Evolutionary conservation across 345 rosid species (phyloP).

Genomic region (Draba incana): DNA sequence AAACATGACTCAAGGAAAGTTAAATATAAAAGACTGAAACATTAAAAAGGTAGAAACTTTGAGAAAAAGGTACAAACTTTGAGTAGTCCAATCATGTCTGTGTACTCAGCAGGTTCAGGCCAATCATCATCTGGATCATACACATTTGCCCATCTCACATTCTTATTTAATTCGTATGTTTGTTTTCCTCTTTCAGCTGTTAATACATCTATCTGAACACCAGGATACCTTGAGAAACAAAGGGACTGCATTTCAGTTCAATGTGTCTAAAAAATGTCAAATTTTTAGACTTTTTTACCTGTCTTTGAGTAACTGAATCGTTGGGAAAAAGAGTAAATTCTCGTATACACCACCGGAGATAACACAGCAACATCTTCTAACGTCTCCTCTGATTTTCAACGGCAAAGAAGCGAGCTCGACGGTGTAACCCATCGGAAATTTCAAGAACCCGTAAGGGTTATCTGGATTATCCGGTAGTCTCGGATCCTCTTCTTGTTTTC

Average conservation of each 20-base stretch:
- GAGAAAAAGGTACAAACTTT: slow-evolving; percentile 53
- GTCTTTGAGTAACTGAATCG: slow-evolving; percentile 83
- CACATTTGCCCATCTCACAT: slow-evolving; percentile 89
- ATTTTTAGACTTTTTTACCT: slow-evolving; percentile 47
- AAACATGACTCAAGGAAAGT: not conserved
- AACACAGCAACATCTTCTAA: slow-evolving; percentile 83
- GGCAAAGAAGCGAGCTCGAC: slow-evolving; percentile 82
- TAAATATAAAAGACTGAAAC: not conserved
- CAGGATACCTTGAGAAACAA: slow-evolving; percentile 65
- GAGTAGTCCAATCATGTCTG: slow-evolving; percentile 80
- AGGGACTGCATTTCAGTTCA: not conserved
- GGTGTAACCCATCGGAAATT: slow-evolving; percentile 75
- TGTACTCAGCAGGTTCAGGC: slow-evolving; percentile 85
- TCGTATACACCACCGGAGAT: slow-evolving; percentile 94
- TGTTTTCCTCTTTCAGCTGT: slow-evolving; percentile 89
- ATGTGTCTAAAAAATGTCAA: too few relatives aligned
- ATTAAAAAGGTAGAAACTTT: not conserved
- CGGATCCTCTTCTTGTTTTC: slow-evolving; percentile 92
- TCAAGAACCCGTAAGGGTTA: slow-evolving; percentile 88
- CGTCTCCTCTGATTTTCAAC: slow-evolving; percentile 88
- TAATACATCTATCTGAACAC: slow-evolving; percentile 79
- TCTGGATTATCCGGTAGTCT: slow-evolving; percentile 76
- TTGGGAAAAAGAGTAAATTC: slow-evolving; percentile 81
- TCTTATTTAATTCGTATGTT: slow-evolving; percentile 86
- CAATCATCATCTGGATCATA: slow-evolving; percentile 84